phyloP scores from a whole-genome alignment of 768 basidiomycete species.

The Austroboletus eburneus region DNA sequence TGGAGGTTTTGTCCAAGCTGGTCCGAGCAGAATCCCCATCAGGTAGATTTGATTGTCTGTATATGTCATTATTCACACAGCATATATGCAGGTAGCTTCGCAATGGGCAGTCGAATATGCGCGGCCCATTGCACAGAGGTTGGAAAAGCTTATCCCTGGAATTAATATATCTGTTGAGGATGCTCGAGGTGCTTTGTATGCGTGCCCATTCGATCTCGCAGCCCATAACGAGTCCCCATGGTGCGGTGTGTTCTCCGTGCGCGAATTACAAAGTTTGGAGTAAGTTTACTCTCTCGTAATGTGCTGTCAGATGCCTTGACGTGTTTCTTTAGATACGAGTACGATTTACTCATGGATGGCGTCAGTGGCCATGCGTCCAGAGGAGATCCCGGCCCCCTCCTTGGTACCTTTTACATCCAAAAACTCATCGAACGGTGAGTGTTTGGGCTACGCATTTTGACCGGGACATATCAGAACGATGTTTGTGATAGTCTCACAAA shows the following conservation, averaged over 20 bases:
- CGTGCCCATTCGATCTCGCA: constrained; percentile 40
- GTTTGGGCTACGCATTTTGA: neutral
- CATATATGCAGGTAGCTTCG: constrained; percentile 13
- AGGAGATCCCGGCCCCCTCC: constrained; percentile 30
- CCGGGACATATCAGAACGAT: neutral
- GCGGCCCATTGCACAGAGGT: constrained; percentile 32
- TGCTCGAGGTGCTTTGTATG: constrained; percentile 39
- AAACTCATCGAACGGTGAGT: constrained; percentile 37
- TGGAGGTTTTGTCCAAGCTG: constrained; percentile 35
- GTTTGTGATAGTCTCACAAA: constrained; percentile 30
- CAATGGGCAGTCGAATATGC: constrained; percentile 35
- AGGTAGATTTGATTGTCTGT: constrained; percentile 1
- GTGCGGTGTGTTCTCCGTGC: constrained; percentile 35
- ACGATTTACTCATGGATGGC: constrained; percentile 37
- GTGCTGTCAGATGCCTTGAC: too few relatives aligned
- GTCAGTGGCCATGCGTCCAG: constrained; percentile 34
- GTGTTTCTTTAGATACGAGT: constrained; percentile 31
- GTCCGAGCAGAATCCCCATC: neutral
- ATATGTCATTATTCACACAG: neutral
- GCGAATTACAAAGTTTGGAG: constrained; percentile 36
- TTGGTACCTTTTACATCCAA: constrained; percentile 38
- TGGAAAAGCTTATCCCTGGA: constrained; percentile 32
- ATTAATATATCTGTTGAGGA: constrained; percentile 32
- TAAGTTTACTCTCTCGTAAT: constrained; percentile 15
- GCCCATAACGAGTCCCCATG: constrained; percentile 35